Evolutionary conservation across 228 moss, liverwort and hornwort species (phyloP).

Genomic region (Sphagnum fallax): DNA sequence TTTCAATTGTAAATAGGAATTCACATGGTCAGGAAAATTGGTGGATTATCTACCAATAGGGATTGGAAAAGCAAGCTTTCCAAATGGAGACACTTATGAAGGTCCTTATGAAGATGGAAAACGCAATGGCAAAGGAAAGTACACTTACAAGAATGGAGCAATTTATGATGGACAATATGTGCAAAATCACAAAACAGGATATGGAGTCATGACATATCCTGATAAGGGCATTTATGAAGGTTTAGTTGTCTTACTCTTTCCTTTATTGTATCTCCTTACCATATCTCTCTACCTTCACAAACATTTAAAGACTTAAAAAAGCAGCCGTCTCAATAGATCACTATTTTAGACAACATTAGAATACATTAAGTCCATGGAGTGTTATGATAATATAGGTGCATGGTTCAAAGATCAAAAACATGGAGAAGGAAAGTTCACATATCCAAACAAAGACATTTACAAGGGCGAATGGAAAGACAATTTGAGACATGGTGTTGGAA

Average conservation of each 20-base stretch:
- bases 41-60: constrained; percentile 75
- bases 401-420: constrained; percentile 70
- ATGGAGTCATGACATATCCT: constrained; percentile 69
- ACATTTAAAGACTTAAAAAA: background rate
- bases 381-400: constrained; percentile 45
- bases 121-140: constrained; percentile 75
- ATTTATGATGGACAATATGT: constrained; percentile 75
- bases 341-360: background rate
- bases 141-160: constrained; percentile 50
- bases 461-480: constrained; percentile 74
- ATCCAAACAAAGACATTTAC: constrained; percentile 73
- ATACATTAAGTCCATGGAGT: background rate
- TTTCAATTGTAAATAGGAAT: constrained; percentile 20
- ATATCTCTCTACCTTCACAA: background rate
- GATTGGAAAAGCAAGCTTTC: constrained; percentile 58
- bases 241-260: constrained; percentile 1
- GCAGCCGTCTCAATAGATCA: background rate
- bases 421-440: constrained; percentile 78
- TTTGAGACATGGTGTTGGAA: constrained; percentile 64
- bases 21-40: constrained; percentile 64
- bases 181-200: constrained; percentile 72
- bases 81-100: constrained; percentile 71
- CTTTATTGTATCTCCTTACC: background rate
- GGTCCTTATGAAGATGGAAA: constrained; percentile 73
- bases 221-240: constrained; percentile 66